A percentile compares a stretch with the other conserved stretches of the same genome.
phyloP scores from a whole-genome alignment of 2,329 filamentous ascomycete genomes.

The Sporothrix curviconia region DNA sequence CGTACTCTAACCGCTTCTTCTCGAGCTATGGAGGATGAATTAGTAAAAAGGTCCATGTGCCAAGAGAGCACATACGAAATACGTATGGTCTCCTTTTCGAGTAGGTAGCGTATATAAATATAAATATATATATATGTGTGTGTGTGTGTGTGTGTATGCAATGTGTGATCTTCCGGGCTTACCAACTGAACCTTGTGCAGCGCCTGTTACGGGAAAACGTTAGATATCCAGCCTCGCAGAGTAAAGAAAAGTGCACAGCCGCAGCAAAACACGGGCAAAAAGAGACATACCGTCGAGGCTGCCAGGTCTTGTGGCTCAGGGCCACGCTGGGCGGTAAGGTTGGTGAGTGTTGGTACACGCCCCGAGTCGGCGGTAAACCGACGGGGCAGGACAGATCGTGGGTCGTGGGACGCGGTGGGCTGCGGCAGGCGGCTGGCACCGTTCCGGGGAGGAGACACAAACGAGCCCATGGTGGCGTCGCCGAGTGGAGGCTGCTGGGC shows the following conservation, averaged over 20 bases:
- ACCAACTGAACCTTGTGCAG: slow-evolving; percentile 72
- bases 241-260: not conserved
- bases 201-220: slow-evolving; percentile 39
- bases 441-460: slow-evolving; percentile 68
- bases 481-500: slow-evolving; percentile 70
- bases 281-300: slow-evolving; percentile 26
- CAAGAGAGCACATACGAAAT: too few relatives aligned
- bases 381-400: slow-evolving; percentile 71
- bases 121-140: too few relatives aligned
- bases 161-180: too few relatives aligned
- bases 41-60: too few relatives aligned
- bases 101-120: too few relatives aligned
- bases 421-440: slow-evolving; percentile 52
- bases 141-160: too few relatives aligned
- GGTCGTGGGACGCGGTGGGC: slow-evolving; percentile 55
- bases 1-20: slow-evolving; percentile 89
- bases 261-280: not conserved
- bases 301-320: slow-evolving; percentile 47
- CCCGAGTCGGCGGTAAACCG: slow-evolving; percentile 91
- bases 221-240: not conserved
- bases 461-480: slow-evolving; percentile 67
- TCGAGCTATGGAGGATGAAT: slow-evolving; percentile 77
- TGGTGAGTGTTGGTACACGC: slow-evolving; percentile 68
- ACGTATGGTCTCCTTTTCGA: too few relatives aligned
- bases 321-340: slow-evolving; percentile 48